Percentiles rank a stretch among this genome's conserved stretches.
Conservation (phyloP, 148 eudicot genomes). For the Silene uniflora region DNA sequence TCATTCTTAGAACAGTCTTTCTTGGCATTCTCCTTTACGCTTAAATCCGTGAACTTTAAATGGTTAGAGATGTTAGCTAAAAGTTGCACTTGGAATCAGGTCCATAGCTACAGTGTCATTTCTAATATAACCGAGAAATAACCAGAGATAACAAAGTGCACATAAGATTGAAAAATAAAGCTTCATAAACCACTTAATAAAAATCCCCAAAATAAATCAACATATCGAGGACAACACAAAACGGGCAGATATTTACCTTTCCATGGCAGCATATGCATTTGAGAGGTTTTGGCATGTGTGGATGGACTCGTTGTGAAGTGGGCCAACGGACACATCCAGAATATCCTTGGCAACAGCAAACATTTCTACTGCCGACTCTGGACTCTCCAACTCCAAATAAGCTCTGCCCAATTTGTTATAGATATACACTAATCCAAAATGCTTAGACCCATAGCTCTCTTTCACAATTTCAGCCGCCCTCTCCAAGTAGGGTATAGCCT, state of each 20-base stretch:
- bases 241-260: conserved; percentile 48
- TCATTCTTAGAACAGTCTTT: too few relatives aligned
- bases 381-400: conserved; percentile 85
- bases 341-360: conserved; percentile 92
- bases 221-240: not conserved
- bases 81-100: too few relatives aligned
- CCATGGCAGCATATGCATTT: conserved; percentile 85
- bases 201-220: not conserved
- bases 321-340: conserved; percentile 81
- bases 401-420: conserved; percentile 93
- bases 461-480: conserved; percentile 45
- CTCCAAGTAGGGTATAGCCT: too few relatives aligned
- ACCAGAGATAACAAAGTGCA: not conserved
- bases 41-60: too few relatives aligned
- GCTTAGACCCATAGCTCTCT: conserved; percentile 83
- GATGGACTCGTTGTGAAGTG: conserved; percentile 74
- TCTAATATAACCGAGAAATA: not conserved
- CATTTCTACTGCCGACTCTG: conserved; percentile 91
- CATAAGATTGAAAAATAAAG: not conserved
- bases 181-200: not conserved
- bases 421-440: conserved; percentile 81
- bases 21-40: too few relatives aligned
- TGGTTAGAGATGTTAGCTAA: too few relatives aligned
- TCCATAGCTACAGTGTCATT: too few relatives aligned
- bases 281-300: too few relatives aligned